phyloP scores from a whole-genome alignment of 179 eudicot species.

The Spergularia azorica region DNA sequence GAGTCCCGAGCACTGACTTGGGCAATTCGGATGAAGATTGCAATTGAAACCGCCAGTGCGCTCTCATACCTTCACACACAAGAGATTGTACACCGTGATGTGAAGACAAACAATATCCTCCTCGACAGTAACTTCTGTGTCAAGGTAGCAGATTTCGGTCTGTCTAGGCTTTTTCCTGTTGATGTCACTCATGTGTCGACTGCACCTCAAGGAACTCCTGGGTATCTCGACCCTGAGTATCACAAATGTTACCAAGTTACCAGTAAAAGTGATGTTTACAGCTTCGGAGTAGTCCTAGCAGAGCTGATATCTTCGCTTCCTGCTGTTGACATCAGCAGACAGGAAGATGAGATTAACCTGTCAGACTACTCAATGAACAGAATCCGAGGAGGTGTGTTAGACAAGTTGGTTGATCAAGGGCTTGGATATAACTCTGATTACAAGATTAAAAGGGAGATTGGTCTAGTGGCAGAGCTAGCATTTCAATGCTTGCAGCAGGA shows the following conservation, averaged over 20 bases:
- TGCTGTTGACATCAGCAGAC: slow-evolving; percentile 58
- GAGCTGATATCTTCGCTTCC: slow-evolving; percentile 82
- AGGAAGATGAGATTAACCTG: slow-evolving; percentile 52
- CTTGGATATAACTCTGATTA: slow-evolving; percentile 50
- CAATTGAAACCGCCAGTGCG: slow-evolving; percentile 57
- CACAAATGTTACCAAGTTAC: slow-evolving; percentile 63
- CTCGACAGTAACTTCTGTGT: slow-evolving; percentile 50
- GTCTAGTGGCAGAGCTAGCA: slow-evolving; percentile 35
- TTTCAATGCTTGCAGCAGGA: slow-evolving; percentile 62
- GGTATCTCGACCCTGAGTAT: slow-evolving; percentile 72
- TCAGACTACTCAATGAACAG: slow-evolving; percentile 59
- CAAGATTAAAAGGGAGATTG: slow-evolving; percentile 44
- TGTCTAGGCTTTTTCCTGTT: slow-evolving; percentile 55
- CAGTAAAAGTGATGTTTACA: slow-evolving; percentile 71
- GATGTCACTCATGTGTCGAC: slow-evolving; percentile 62
- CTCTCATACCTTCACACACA: slow-evolving; percentile 58
- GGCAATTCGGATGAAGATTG: slow-evolving; percentile 63
- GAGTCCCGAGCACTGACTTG: slow-evolving; percentile 36
- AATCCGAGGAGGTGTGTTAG: slow-evolving; percentile 44
- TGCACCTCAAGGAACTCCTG: slow-evolving; percentile 84
- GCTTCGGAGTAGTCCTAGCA: slow-evolving; percentile 77
- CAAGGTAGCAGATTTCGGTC: slow-evolving; percentile 77
- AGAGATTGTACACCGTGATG: slow-evolving; percentile 68
- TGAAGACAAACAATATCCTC: slow-evolving; percentile 60
- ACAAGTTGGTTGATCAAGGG: slow-evolving; percentile 46